phyloP scores from a whole-genome alignment of 179 eudicot species.

The Nepenthes alata region DNA sequence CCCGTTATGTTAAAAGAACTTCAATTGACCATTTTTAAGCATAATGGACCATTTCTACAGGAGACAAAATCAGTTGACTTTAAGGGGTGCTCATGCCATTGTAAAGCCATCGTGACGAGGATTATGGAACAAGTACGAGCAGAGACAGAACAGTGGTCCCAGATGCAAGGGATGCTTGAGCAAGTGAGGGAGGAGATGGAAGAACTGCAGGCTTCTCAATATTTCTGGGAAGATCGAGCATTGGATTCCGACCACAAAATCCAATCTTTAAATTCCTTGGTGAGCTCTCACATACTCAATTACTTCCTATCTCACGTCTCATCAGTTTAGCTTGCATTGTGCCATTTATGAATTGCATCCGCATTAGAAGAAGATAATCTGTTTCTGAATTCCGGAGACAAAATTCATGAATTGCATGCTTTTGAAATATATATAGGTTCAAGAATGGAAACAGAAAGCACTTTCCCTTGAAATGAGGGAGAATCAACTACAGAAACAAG shows the following conservation, averaged over 20 bases:
- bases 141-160: constrained; percentile 96
- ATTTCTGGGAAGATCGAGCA: constrained; percentile 80
- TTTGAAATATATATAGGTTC: constrained; percentile 27
- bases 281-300: constrained; percentile 16
- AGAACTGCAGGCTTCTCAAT: constrained; percentile 65
- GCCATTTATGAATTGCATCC: too few species aligned
- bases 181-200: constrained; percentile 84
- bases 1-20: background rate
- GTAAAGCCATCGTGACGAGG: constrained; percentile 64
- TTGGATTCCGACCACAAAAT: constrained; percentile 40
- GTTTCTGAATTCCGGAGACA: too few species aligned
- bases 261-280: constrained; percentile 32
- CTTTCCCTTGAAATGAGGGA: constrained; percentile 37
- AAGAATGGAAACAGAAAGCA: constrained; percentile 66
- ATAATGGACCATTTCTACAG: constrained; percentile 29
- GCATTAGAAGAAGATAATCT: background rate
- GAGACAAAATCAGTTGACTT: constrained; percentile 30
- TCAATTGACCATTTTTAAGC: background rate
- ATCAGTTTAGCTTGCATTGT: too few species aligned
- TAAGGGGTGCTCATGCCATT: constrained; percentile 51
- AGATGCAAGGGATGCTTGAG: constrained; percentile 89
- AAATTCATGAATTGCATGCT: too few species aligned
- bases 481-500: constrained; percentile 33
- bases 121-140: constrained; percentile 85
- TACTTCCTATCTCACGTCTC: too few species aligned